Evolutionary conservation across 352 stramenopile species (phyloP).

Genomic region (Globisporangium cylindrosporum): DNA sequence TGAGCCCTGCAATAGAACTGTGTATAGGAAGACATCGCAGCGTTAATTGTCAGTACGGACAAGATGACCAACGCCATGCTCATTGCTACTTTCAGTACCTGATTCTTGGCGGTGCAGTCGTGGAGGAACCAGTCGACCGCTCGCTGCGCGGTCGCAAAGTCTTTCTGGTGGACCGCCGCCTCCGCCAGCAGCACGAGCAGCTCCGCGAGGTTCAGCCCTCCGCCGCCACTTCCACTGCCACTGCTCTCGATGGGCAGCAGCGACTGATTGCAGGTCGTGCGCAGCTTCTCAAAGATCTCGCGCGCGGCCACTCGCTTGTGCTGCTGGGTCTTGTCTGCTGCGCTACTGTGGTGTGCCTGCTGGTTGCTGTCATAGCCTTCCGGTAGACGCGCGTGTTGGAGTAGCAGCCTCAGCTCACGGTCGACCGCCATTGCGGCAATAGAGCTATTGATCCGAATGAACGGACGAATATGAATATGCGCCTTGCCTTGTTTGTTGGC

Average conservation of each 20-base stretch:
- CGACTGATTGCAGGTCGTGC: constrained; percentile 30
- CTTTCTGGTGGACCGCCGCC: constrained; percentile 52
- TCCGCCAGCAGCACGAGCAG: constrained; percentile 79
- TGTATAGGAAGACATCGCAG: not conserved
- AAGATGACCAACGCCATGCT: not conserved
- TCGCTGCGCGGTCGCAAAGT: constrained; percentile 55
- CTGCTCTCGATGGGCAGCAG: constrained; percentile 25
- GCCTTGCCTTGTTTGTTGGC: not conserved
- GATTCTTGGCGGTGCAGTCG: constrained; percentile 61
- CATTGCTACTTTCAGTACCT: constrained; percentile 50
- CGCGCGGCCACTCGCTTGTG: constrained; percentile 24
- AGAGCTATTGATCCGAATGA: not conserved
- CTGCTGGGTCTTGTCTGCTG: not conserved
- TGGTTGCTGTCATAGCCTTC: constrained; percentile 17
- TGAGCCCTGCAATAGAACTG: constrained; percentile 88
- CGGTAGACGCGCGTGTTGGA: constrained; percentile 38
- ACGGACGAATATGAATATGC: not conserved
- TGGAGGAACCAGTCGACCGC: constrained; percentile 74
- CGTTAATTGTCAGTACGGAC: not conserved
- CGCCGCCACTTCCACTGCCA: constrained; percentile 15
- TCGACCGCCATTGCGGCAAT: constrained; percentile 42
- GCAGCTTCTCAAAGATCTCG: constrained; percentile 39
- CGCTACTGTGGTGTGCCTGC: not conserved
- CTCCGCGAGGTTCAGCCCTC: constrained; percentile 53
- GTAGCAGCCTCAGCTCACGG: constrained; percentile 44